Evolutionary conservation across 371 early-diverging fungal genomes (phyloP).

Genomic region (Mortierella sp.): DNA sequence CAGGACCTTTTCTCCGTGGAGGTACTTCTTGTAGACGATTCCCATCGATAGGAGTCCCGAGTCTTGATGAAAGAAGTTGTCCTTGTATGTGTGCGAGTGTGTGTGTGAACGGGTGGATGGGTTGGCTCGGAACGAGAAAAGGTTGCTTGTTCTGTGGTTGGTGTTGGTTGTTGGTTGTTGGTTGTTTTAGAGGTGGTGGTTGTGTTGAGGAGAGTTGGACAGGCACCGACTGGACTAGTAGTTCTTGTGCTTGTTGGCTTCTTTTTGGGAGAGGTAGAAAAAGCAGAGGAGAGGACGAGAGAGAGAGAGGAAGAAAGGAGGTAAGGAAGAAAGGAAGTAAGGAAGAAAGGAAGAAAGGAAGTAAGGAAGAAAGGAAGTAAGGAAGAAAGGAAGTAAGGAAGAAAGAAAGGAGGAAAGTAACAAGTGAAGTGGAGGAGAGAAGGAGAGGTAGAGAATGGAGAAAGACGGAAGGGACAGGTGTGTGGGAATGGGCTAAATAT

Average conservation of each 20-base stretch:
- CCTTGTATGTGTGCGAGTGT: not conserved
- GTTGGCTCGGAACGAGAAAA: not conserved
- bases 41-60: conserved; percentile 61
- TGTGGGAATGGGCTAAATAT: not conserved
- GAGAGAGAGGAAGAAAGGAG: not conserved
- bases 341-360: not conserved
- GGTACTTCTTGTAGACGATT: conserved; percentile 66
- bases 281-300: not conserved
- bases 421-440: not conserved
- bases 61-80: not conserved
- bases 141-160: not conserved
- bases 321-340: not conserved
- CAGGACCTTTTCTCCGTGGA: conserved; percentile 68
- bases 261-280: not conserved
- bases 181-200: not conserved
- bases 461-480: not conserved
- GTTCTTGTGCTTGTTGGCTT: too few relatives aligned
- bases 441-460: not conserved
- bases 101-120: not conserved
- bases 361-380: not conserved
- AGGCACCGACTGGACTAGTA: too few relatives aligned
- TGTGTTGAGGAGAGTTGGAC: not conserved
- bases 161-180: not conserved
- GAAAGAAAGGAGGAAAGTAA: not conserved
- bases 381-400: not conserved